Base-by-base conservation (phyloP, 176 grass and related monocot genomes). In the Raddia guianensis region DNA sequence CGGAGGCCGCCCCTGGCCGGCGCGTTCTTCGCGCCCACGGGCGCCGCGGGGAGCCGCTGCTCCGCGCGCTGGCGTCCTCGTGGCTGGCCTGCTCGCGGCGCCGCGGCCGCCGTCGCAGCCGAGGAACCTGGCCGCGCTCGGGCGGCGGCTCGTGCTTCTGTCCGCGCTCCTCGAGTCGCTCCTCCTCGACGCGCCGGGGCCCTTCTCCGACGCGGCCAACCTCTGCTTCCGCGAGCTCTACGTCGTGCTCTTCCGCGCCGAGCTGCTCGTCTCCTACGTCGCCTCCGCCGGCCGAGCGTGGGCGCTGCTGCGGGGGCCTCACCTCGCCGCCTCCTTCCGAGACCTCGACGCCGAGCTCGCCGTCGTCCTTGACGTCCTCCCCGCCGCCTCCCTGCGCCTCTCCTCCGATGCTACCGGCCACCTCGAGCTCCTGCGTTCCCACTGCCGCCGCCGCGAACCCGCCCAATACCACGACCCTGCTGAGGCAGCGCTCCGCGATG, bases 211-310 rank as follows among this genome's bases (percentile, higher is more conserved):
- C 70, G 84, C 90, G 6, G 87, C 86, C 11, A 84, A 78, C 49
- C 86, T 99, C 84, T 99, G 93, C 88, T 89, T 99, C 47, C 89
- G 97, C 21, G 97, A 99, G 88, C 80, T 99, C 57, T 99, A 96
- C 87, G 94, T 99, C 46, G 89, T 95, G 72, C 85, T 99, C 60
- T 95, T 90, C 78, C 97, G 97, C 72, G 91, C 91, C 58, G 90
- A 93, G 73, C 73, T 99, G 71, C 81, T 99, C 57, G 72, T 91
- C 58, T 91, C 94, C 63, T 93, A 96, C 80, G 84, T 91, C 70
- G 78, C 91, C 68, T 78, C 90, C 40, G 90, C 89, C 56, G 91
- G 90, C 49, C 82, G 87, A 46, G 68, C 83, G 15, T 99, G 97
- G 97, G 82, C 94, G 45, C 49, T 99, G 71, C 74, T 93, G 8